phyloP scores from a whole-genome alignment of 2,329 filamentous ascomycete genomes.

The Pyricularia sp. region DNA sequence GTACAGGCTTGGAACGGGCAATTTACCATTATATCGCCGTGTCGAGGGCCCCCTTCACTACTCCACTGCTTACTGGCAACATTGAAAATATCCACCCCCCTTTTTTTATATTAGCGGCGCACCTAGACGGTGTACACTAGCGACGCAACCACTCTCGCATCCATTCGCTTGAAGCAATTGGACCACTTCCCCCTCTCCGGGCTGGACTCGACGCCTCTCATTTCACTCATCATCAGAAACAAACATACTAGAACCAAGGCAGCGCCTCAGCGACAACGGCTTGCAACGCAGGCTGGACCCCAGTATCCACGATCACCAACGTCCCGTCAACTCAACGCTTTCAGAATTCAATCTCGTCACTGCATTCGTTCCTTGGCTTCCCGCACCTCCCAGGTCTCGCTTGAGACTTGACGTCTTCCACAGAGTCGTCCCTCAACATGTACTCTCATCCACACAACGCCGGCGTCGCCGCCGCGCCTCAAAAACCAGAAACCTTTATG shows the following conservation, averaged over 20 bases:
- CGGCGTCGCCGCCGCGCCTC: constrained; percentile 64
- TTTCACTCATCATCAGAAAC: constrained; percentile 55
- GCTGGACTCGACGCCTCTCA: constrained; percentile 20
- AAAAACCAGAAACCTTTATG: constrained; percentile 99
- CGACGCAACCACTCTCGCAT: constrained; percentile 8
- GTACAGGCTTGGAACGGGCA: neutral
- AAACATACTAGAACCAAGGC: constrained; percentile 53
- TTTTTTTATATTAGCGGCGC: constrained; percentile 8
- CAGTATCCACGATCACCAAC: neutral
- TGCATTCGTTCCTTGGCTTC: neutral
- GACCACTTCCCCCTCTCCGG: constrained; percentile 15
- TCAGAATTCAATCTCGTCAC: neutral
- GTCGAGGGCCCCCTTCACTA: constrained; percentile 8
- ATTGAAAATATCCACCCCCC: constrained; percentile 7
- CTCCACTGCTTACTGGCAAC: constrained; percentile 3
- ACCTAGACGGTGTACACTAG: constrained; percentile 16
- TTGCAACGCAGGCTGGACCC: constrained; percentile 1
- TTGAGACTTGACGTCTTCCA: neutral
- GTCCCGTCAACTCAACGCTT: neutral
- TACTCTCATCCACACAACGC: constrained; percentile 65
- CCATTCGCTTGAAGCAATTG: constrained; percentile 19
- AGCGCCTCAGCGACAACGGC: constrained; percentile 44
- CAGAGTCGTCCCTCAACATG: constrained; percentile 38
- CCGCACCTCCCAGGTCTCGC: neutral
- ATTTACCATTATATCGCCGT: constrained; percentile 7